Evolutionary conservation across 176 grass and related monocot species (phyloP).

Genomic region (Cymbopogon citratus): DNA sequence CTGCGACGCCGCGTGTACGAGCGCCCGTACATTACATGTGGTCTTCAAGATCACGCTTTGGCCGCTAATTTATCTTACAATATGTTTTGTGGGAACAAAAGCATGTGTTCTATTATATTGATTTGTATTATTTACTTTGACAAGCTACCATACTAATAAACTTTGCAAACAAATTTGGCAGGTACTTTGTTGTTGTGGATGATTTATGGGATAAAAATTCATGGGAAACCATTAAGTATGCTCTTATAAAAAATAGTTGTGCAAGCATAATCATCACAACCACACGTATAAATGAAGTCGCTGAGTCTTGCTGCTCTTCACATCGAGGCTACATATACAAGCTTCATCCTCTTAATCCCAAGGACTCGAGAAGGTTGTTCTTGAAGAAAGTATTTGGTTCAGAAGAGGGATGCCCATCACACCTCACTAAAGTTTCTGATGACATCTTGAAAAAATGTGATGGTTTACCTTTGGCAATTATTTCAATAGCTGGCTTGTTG

Average conservation of each 20-base stretch:
- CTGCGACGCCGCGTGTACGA: too few relatives aligned
- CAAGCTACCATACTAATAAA: too few relatives aligned
- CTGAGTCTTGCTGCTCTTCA: background rate
- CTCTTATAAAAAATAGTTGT: background rate
- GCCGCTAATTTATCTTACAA: too few relatives aligned
- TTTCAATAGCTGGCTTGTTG: background rate
- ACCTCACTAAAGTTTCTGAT: background rate
- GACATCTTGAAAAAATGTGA: background rate
- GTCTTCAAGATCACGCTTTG: too few relatives aligned
- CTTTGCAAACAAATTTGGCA: background rate
- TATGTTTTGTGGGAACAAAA: too few relatives aligned
- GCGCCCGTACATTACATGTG: too few relatives aligned
- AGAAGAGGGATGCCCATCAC: background rate
- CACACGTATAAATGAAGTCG: background rate
- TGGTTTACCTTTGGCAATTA: background rate
- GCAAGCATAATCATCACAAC: background rate
- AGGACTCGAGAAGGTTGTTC: background rate
- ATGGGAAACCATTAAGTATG: background rate
- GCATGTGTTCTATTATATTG: too few relatives aligned
- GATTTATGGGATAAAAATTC: background rate
- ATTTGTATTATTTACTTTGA: too few relatives aligned
- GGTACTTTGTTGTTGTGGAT: slow-evolving; percentile 8
- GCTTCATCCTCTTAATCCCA: background rate
- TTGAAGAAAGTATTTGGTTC: background rate
- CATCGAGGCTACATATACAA: background rate